Base-by-base conservation (phyloP, 176 grass and related monocot genomes). In the Oryza punctata region DNA sequence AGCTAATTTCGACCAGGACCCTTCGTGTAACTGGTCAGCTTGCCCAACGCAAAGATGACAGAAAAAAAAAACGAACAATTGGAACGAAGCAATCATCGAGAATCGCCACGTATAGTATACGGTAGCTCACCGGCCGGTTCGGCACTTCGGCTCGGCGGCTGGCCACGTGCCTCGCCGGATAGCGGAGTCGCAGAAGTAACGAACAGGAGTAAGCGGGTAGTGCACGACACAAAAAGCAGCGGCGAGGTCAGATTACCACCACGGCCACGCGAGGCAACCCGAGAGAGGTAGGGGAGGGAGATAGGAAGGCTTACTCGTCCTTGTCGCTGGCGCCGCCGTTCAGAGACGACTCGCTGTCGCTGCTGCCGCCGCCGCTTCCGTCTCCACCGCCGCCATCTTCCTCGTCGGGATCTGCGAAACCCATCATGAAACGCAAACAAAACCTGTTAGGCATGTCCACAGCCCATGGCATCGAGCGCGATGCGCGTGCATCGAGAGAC, bases 331-430 rank as follows among this genome's bases (percentile, higher is more conserved):
- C 76, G 76, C 73, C 76, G 76, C 73, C 76, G 70, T 49, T 84
- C 37, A 27, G 21, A 40, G 87, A 78, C 59, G 84, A 92, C 44
- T 81, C 80, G 30, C 79, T 65, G 59, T 21, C 66, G 76, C 27
- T 15, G 76, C 26, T 12, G 73, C 47, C 83, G 52, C 47, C 75
- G 13, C 81, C 81, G 47, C 21, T 38, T 54, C 75, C 60, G 25
- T 50, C 82, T 10, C 65, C 86, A 1, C 59, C 59, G 16, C n/a
- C 5, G 45, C 60, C 60, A 21, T 44, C 87, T 19, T 47, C 69
- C 21, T 69, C 86, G 3, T 72, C 38, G n/a, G 79, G 80, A 90
- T 87, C 88, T 90, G 88, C 75, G 49, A 47, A 87, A 69, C 79
- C 75, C 65, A 70, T 19, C 67, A 61, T 24, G 21, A 45, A 49